Evolutionary conservation across 2,329 filamentous ascomycete species (phyloP).

Genomic region (Talaromyces sp.): DNA sequence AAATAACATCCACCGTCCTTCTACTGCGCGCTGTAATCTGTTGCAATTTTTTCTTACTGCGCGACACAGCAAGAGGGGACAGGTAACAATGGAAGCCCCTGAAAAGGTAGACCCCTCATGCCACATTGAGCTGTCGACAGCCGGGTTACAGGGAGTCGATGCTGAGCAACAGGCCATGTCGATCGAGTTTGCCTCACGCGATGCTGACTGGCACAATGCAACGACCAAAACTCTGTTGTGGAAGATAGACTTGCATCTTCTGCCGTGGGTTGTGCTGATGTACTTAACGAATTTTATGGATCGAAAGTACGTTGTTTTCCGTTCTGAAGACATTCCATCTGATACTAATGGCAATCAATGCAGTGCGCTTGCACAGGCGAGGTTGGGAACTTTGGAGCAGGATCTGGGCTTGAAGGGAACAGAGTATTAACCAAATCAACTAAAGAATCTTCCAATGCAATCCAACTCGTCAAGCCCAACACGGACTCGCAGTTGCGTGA

Average conservation of each 20-base stretch:
- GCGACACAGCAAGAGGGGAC: background rate
- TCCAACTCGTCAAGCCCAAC: background rate
- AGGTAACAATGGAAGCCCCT: background rate
- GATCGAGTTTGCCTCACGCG: background rate
- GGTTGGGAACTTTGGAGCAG: constrained; percentile 40
- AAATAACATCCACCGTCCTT: background rate
- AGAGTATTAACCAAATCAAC: constrained; percentile 45
- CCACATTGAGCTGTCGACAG: background rate
- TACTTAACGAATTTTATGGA: background rate
- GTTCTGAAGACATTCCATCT: background rate
- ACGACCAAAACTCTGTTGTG: background rate
- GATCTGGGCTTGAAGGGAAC: constrained; percentile 56
- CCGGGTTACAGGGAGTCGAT: background rate
- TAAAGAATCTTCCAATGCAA: background rate
- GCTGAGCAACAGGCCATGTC: background rate
- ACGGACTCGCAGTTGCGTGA: background rate
- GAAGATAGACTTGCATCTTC: background rate
- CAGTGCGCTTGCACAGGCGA: background rate
- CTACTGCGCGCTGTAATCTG: background rate
- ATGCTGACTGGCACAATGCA: background rate
- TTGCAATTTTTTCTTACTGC: background rate
- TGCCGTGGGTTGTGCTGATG: background rate
- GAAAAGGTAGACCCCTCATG: background rate
- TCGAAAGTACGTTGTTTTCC: background rate
- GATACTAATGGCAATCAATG: background rate